Conservation (phyloP, 805 yeast species). For the Yamadazyma nakazawae region DNA sequence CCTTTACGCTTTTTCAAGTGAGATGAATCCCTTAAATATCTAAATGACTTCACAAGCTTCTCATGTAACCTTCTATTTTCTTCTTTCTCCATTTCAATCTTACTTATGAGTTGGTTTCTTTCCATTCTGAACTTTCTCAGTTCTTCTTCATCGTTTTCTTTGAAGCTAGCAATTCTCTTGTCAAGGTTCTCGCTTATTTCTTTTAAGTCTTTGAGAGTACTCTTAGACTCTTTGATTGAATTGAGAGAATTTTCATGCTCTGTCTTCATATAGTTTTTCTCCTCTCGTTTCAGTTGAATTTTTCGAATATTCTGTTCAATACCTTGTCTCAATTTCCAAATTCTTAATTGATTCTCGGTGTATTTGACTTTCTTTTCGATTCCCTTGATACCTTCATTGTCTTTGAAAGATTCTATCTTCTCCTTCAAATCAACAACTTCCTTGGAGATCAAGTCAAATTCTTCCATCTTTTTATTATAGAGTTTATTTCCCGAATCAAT, state of each 20-base stretch:
- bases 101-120: conserved; percentile 17
- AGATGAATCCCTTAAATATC: conserved; percentile 36
- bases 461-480: conserved; percentile 28
- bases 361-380: conserved; percentile 18
- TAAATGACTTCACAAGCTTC: conserved; percentile 31
- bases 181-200: conserved; percentile 16
- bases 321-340: conserved; percentile 46
- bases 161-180: conserved; percentile 19
- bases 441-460: conserved; percentile 22
- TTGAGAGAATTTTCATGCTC: conserved; percentile 54
- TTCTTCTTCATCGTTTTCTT: conserved; percentile 21
- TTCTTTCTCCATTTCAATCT: conserved; percentile 22
- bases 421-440: conserved; percentile 25
- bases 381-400: conserved; percentile 21
- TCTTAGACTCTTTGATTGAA: conserved; percentile 46
- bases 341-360: conserved; percentile 37
- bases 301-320: conserved; percentile 43
- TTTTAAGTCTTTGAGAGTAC: conserved; percentile 23
- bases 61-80: conserved; percentile 22
- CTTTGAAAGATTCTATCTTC: conserved; percentile 25
- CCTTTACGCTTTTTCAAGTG: conserved; percentile 42
- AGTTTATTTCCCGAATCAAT: conserved; percentile 32
- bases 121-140: conserved; percentile 19
- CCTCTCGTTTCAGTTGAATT: conserved; percentile 49
- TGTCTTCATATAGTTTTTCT: conserved; percentile 58